Evolutionary conservation across 2,329 filamentous ascomycete species (phyloP).

Genomic region (Alternaria sp.): DNA sequence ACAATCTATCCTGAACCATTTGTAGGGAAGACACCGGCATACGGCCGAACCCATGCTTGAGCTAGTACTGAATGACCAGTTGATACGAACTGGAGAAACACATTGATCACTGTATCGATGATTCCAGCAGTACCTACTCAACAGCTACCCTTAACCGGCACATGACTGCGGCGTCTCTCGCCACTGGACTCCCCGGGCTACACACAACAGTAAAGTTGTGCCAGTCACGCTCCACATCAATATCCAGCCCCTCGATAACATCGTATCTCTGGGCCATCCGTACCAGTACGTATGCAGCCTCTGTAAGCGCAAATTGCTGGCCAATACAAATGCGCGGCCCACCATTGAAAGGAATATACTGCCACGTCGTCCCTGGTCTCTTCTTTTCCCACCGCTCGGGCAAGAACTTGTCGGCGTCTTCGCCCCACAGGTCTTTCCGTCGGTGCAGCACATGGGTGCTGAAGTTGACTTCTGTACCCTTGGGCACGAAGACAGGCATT

Average conservation of each 20-base stretch:
- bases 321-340: conserved; percentile 36
- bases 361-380: conserved; percentile 21
- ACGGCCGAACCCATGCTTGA: background rate
- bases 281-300: conserved; percentile 24
- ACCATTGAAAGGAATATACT: conserved; percentile 39
- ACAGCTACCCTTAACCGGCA: conserved; percentile 12
- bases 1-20: background rate
- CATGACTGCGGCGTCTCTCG: conserved; percentile 7
- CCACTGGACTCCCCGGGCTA: conserved; percentile 10
- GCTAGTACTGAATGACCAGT: background rate
- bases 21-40: background rate
- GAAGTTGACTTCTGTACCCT: conserved; percentile 24
- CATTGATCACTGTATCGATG: background rate
- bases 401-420: conserved; percentile 33
- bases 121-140: background rate
- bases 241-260: conserved; percentile 8
- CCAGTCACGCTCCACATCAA: conserved; percentile 13
- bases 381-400: conserved; percentile 37
- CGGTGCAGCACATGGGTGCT: conserved; percentile 30
- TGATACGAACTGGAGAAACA: background rate
- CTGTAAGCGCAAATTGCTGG: conserved; percentile 33
- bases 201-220: conserved; percentile 18
- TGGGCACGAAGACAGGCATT: conserved; percentile 35
- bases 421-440: conserved; percentile 31
- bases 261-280: conserved; percentile 11